Percentiles rank a stretch among this genome's conserved stretches.
Conservation (phyloP, 2,329 filamentous ascomycete genomes). For the Endocalyx cinctus region DNA sequence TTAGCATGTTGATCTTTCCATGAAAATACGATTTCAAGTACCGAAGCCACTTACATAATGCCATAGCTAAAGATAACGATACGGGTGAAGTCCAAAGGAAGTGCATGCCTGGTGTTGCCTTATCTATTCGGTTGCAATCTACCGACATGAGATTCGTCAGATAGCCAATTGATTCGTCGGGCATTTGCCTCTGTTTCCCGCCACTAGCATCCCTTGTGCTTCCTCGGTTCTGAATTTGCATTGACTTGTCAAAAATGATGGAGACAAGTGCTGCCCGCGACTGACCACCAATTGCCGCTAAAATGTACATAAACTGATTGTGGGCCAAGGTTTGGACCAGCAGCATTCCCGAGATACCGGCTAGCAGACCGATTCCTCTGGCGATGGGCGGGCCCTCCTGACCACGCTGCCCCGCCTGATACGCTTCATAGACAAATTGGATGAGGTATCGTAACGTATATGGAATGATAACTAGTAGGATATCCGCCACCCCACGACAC, state of each 20-base stretch:
- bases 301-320: slow-evolving; percentile 84
- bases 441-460: slow-evolving; percentile 81
- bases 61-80: slow-evolving; percentile 67
- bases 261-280: slow-evolving; percentile 72
- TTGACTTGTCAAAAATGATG: slow-evolving; percentile 82
- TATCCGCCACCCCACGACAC: slow-evolving; percentile 64
- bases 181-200: slow-evolving; percentile 33
- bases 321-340: slow-evolving; percentile 69
- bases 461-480: slow-evolving; percentile 73
- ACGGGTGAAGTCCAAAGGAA: slow-evolving; percentile 84
- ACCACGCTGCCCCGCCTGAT: slow-evolving; percentile 48
- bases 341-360: slow-evolving; percentile 81
- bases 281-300: slow-evolving; percentile 83
- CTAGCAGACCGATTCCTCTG: slow-evolving; percentile 69
- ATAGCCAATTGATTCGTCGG: slow-evolving; percentile 74
- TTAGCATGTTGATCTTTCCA: no score
- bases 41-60: slow-evolving; percentile 43
- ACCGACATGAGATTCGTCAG: slow-evolving; percentile 89
- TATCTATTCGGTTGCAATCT: slow-evolving; percentile 83
- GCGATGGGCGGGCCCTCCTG: slow-evolving; percentile 59
- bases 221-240: slow-evolving; percentile 52
- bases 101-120: slow-evolving; percentile 80
- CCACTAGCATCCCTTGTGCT: slow-evolving; percentile 40
- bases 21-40: no score
- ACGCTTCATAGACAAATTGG: slow-evolving; percentile 72